These are phyloP conservation scores for Canariomyces notabilis DNA, from an alignment of 2,329 filamentous ascomycete species.

Conservation along the genomic window DNA sequence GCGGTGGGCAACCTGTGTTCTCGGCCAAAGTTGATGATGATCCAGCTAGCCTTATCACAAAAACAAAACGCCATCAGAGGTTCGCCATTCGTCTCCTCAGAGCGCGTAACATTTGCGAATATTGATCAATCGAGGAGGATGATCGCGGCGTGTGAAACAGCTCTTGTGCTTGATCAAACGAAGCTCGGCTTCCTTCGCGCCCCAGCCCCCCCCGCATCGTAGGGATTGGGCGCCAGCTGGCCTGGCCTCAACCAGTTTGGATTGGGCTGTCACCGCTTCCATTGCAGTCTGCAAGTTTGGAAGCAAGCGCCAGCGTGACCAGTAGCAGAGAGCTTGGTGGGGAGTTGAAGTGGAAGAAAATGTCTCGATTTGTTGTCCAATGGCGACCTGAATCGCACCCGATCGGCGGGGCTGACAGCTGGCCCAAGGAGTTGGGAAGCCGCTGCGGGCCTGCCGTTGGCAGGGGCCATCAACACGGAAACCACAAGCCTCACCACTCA, in stretches of 20 bases:
- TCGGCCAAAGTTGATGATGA: constrained; percentile 1
- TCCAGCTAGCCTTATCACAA: neutral
- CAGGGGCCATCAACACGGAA: neutral
- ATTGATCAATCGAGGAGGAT: too few relatives aligned
- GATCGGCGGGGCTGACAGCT: constrained; percentile 11
- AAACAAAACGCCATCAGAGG: too few relatives aligned
- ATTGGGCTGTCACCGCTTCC: constrained; percentile 1
- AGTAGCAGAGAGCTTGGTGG: neutral
- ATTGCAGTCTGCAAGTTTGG: neutral
- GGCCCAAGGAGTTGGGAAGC: neutral
- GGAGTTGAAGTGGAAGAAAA: neutral
- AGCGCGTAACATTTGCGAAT: too few relatives aligned
- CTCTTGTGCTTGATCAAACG: too few relatives aligned
- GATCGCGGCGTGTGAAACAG: constrained; percentile 8
- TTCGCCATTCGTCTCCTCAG: neutral
- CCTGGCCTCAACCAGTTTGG: neutral
- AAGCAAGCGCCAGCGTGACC: neutral
- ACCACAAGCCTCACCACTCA: too few relatives aligned
- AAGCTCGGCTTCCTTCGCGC: too few relatives aligned
- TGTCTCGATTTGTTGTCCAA: neutral
- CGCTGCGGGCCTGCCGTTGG: neutral
- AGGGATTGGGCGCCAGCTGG: neutral
- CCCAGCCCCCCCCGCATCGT: neutral
- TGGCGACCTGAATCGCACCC: neutral
- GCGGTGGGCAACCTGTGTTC: too few relatives aligned